Percentiles rank a stretch among this genome's conserved stretches.
Conservation (phyloP, 306 rosid species). For the Glycine soja region DNA sequence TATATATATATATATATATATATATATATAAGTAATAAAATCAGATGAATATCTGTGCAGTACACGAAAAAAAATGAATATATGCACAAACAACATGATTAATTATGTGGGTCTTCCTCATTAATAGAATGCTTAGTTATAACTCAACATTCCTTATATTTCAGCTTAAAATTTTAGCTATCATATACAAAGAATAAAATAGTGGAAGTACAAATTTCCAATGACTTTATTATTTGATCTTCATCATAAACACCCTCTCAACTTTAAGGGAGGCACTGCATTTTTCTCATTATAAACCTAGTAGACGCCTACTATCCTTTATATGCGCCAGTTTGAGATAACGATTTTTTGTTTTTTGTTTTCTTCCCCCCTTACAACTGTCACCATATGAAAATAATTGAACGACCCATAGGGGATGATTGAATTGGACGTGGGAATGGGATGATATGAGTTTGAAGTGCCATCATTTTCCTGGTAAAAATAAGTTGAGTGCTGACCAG, state of each 20-base stretch:
- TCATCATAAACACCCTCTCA: background rate
- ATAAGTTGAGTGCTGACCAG: conserved; percentile 45
- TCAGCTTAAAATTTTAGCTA: background rate
- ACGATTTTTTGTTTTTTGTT: conserved; percentile 23
- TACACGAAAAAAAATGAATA: no score
- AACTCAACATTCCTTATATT: background rate
- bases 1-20: no score
- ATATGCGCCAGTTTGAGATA: conserved; percentile 45
- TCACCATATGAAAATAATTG: conserved; percentile 42
- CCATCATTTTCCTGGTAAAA: conserved; percentile 52
- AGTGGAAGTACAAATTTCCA: background rate
- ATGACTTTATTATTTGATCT: background rate
- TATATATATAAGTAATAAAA: no score
- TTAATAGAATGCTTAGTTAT: background rate
- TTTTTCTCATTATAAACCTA: background rate
- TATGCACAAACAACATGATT: background rate
- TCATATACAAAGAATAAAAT: background rate
- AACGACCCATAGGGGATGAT: conserved; percentile 30
- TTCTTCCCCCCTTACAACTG: conserved; percentile 32
- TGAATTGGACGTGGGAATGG: conserved; percentile 28
- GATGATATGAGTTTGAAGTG: conserved; percentile 36
- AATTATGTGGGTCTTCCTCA: background rate
- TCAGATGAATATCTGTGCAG: no score
- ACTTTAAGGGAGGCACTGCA: conserved; percentile 34
- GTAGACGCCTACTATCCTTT: conserved; percentile 38